Conservation (phyloP, 2,329 filamentous ascomycete species). For the Trichoderma sp. region DNA sequence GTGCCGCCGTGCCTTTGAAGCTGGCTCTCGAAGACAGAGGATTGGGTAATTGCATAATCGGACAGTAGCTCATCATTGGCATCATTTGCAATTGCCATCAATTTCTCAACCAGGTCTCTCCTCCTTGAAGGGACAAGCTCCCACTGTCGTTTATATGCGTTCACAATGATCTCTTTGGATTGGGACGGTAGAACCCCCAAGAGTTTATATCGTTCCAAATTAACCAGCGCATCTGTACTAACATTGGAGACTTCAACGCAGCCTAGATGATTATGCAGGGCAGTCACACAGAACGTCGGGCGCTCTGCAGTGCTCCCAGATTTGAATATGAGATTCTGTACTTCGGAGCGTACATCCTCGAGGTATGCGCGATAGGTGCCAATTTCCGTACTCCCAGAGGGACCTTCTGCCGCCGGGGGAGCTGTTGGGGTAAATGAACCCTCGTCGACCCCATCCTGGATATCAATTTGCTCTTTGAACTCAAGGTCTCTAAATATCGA, state of each 20-base stretch:
- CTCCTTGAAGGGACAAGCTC: slow-evolving; percentile 34
- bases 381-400: slow-evolving; percentile 37
- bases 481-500: slow-evolving; percentile 49
- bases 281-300: slow-evolving; percentile 31
- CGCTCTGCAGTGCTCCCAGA: slow-evolving; percentile 33
- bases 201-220: slow-evolving; percentile 36
- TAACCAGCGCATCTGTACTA: slow-evolving; percentile 30
- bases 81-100: slow-evolving; percentile 38
- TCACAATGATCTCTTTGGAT: slow-evolving; percentile 35
- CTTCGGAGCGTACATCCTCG: slow-evolving; percentile 50
- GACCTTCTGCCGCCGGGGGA: slow-evolving; percentile 34
- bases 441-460: slow-evolving; percentile 41
- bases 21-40: slow-evolving; percentile 41
- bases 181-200: slow-evolving; percentile 40
- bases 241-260: slow-evolving; percentile 33
- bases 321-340: slow-evolving; percentile 44
- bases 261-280: slow-evolving; percentile 35
- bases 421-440: slow-evolving; percentile 37
- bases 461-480: slow-evolving; percentile 43
- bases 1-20: slow-evolving; percentile 28
- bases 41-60: slow-evolving; percentile 40
- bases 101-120: slow-evolving; percentile 33
- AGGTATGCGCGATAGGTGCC: slow-evolving; percentile 47
- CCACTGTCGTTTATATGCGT: slow-evolving; percentile 43
- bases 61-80: slow-evolving; percentile 35